These are phyloP conservation scores for Leptomonas seymouri DNA, from an alignment of 208 protist genomes.

Conservation along the genomic window DNA sequence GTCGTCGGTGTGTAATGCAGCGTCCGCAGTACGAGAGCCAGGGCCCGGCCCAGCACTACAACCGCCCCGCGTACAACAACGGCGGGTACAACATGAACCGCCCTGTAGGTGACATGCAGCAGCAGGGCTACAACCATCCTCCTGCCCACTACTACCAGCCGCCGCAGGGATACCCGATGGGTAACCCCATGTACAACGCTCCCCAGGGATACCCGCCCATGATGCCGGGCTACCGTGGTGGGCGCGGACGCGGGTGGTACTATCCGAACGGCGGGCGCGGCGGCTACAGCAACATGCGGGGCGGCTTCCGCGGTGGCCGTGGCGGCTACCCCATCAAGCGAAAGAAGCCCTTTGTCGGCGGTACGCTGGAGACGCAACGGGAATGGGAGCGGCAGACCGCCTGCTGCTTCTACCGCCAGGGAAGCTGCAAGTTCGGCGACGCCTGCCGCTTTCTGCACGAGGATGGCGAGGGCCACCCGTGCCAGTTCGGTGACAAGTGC, in stretches of 20 bases:
- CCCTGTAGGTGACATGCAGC: conserved; percentile 21
- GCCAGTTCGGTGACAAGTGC: conserved; percentile 79
- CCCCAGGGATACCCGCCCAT: conserved; percentile 27
- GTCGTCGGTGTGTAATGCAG: conserved; percentile 26
- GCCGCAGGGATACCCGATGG: conserved; percentile 38
- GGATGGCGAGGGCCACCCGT: conserved; percentile 49
- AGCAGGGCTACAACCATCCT: conserved; percentile 36
- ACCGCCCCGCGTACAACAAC: conserved; percentile 34
- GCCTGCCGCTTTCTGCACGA: conserved; percentile 83
- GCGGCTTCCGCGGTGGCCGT: conserved; percentile 53
- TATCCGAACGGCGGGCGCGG: conserved; percentile 31
- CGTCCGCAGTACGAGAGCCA: conserved; percentile 25
- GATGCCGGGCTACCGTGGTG: conserved; percentile 30
- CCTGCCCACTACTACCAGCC: conserved; percentile 30
- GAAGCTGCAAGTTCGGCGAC: conserved; percentile 81
- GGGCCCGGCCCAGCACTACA: conserved; percentile 32
- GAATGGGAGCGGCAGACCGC: conserved; percentile 75
- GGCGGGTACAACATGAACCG: conserved; percentile 34
- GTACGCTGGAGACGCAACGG: conserved; percentile 76
- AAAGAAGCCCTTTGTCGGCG: conserved; percentile 84
- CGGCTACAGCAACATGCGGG: conserved; percentile 34
- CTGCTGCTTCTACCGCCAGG: conserved; percentile 87
- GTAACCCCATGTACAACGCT: conserved; percentile 33
- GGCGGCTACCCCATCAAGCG: conserved; percentile 48
- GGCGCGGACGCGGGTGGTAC: conserved; percentile 30